Evolutionary conservation across 345 rosid genomes (phyloP).

Genomic region (Linum lewisii): DNA sequence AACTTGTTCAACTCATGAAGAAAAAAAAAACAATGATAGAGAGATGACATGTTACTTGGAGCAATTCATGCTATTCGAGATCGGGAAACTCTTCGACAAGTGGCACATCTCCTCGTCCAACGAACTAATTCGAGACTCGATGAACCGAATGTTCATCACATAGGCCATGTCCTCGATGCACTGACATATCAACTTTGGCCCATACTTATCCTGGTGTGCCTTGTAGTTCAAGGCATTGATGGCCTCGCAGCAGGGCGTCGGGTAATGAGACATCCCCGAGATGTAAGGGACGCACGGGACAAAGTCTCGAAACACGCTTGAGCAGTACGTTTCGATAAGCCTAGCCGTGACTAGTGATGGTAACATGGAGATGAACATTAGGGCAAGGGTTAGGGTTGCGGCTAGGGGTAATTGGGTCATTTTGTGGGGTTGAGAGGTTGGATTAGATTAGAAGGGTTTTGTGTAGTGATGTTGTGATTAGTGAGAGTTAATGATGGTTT

Average conservation of each 20-base stretch:
- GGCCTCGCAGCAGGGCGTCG: constrained; percentile 12
- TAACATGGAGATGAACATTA: too few relatives aligned
- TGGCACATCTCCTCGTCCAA: constrained; percentile 10
- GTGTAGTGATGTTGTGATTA: too few relatives aligned
- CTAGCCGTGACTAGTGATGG: too few relatives aligned
- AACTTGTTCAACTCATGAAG: too few relatives aligned
- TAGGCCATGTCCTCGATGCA: constrained; percentile 27
- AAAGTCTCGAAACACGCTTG: background rate
- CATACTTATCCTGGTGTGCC: background rate
- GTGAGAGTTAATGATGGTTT: too few relatives aligned
- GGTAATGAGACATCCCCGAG: background rate
- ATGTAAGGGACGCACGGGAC: background rate
- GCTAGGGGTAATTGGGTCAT: too few relatives aligned
- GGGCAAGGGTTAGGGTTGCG: too few relatives aligned
- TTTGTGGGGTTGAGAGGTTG: too few relatives aligned
- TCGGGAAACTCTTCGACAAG: constrained; percentile 21
- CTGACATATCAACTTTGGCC: constrained; percentile 15
- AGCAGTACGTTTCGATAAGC: background rate
- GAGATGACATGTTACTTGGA: constrained; percentile 17
- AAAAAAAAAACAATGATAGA: too few relatives aligned
- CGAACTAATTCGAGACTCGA: constrained; percentile 10
- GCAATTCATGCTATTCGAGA: constrained; percentile 34
- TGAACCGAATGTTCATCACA: constrained; percentile 9
- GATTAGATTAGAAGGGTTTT: too few relatives aligned
- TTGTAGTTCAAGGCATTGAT: constrained; percentile 11